Evolutionary conservation across 805 yeast species (phyloP).

Genomic region (Nakazawaea populi): DNA sequence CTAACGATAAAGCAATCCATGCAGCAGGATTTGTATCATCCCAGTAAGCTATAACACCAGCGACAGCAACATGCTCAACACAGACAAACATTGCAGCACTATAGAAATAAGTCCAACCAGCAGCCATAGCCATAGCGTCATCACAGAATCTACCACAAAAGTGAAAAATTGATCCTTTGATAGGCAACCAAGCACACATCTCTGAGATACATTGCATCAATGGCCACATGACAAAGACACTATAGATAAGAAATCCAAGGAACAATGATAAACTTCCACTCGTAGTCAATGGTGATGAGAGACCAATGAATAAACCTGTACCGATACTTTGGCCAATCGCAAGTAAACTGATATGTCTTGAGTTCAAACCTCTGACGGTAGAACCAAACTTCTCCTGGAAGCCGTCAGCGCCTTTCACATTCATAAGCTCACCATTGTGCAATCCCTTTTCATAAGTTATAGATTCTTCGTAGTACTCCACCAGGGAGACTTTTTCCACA

Average conservation of each 20-base stretch:
- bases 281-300: slow-evolving; percentile 31
- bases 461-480: not conserved
- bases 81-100: slow-evolving; percentile 42
- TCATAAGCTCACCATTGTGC: not conserved
- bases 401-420: not conserved
- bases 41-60: slow-evolving; percentile 42
- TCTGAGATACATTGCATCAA: slow-evolving; percentile 37
- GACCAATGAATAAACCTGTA: slow-evolving; percentile 37
- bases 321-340: slow-evolving; percentile 47
- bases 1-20: slow-evolving; percentile 34
- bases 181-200: slow-evolving; percentile 37
- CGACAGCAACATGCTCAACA: slow-evolving; percentile 40
- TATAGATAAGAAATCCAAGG: slow-evolving; percentile 33
- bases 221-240: slow-evolving; percentile 32
- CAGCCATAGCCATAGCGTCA: slow-evolving; percentile 35
- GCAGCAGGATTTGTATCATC: slow-evolving; percentile 39
- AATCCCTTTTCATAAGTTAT: not conserved
- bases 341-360: slow-evolving; percentile 39
- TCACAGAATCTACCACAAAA: slow-evolving; percentile 43
- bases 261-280: slow-evolving; percentile 37
- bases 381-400: slow-evolving; percentile 2
- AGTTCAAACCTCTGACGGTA: slow-evolving; percentile 25
- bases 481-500: not conserved
- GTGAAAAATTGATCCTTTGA: slow-evolving; percentile 40
- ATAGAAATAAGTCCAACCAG: slow-evolving; percentile 47